These are phyloP conservation scores for Penicillium parvum DNA, from an alignment of 495 filamentous ascomycete genomes.

Conservation along the genomic window DNA sequence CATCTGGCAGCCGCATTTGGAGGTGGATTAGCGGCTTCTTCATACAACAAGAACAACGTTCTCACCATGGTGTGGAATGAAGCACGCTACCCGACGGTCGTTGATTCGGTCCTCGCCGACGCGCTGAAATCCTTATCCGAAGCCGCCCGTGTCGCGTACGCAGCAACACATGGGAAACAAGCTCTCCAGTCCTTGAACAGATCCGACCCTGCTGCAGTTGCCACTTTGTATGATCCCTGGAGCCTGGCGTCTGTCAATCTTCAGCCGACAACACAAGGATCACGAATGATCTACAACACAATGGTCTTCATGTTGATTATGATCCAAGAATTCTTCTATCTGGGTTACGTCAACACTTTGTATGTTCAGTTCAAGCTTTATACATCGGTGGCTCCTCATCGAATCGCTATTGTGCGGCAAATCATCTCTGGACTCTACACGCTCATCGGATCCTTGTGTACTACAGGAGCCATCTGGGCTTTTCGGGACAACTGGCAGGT, in stretches of 20 bases:
- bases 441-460: conserved; percentile 41
- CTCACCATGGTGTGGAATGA: conserved; percentile 49
- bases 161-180: conserved; percentile 23
- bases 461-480: conserved; percentile 47
- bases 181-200: conserved; percentile 23
- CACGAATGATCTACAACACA: conserved; percentile 49
- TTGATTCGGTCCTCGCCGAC: conserved; percentile 29
- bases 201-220: conserved; percentile 28
- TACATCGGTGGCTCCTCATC: conserved; percentile 26
- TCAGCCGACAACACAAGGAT: conserved; percentile 45
- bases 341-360: conserved; percentile 39
- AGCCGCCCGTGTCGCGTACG: conserved; percentile 35
- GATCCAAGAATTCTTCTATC: conserved; percentile 54
- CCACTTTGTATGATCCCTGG: conserved; percentile 42
- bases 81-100: conserved; percentile 42
- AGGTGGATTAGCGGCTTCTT: conserved; percentile 23
- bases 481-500: conserved; percentile 46
- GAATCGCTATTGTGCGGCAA: conserved; percentile 40
- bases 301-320: conserved; percentile 44
- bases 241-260: conserved; percentile 34
- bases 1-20: conserved; percentile 32
- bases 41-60: conserved; percentile 36
- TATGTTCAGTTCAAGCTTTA: conserved; percentile 43
- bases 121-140: conserved; percentile 29
- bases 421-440: conserved; percentile 40